phyloP scores from a whole-genome alignment of 2,329 filamentous ascomycete species.

The Aureobasidium musti region DNA sequence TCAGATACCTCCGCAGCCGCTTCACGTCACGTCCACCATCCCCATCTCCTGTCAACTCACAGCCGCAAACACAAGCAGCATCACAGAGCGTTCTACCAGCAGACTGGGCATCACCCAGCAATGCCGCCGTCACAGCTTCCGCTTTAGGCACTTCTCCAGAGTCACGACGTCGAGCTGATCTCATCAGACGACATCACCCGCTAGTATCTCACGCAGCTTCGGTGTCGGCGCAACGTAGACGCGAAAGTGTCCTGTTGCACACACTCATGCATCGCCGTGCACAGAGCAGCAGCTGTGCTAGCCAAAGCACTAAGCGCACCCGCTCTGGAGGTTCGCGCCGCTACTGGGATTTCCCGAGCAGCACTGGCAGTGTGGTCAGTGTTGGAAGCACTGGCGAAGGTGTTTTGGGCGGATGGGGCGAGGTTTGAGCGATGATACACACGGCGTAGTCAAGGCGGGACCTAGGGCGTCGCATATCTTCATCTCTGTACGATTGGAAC shows the following conservation, averaged over 20 bases:
- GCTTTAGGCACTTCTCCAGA: constrained; percentile 55
- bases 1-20: constrained; percentile 77
- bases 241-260: constrained; percentile 37
- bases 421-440: constrained; percentile 49
- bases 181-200: constrained; percentile 86
- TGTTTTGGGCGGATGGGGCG: constrained; percentile 76
- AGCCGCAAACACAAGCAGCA: constrained; percentile 32
- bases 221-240: constrained; percentile 35
- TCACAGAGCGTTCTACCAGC: constrained; percentile 38
- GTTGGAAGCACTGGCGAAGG: constrained; percentile 61
- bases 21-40: constrained; percentile 59
- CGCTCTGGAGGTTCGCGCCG: constrained; percentile 72
- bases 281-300: constrained; percentile 70
- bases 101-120: constrained; percentile 40
- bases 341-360: constrained; percentile 85
- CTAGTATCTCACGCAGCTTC: constrained; percentile 65
- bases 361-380: constrained; percentile 53
- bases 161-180: constrained; percentile 72
- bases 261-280: constrained; percentile 42
- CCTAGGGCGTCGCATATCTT: not conserved
- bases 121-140: constrained; percentile 37
- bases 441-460: not conserved
- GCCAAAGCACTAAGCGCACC: constrained; percentile 77
- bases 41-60: constrained; percentile 29
- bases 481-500: not conserved